Evolutionary conservation across 192 early-diverging fungal genomes (phyloP).

Genomic region (Funneliformis mosseae): DNA sequence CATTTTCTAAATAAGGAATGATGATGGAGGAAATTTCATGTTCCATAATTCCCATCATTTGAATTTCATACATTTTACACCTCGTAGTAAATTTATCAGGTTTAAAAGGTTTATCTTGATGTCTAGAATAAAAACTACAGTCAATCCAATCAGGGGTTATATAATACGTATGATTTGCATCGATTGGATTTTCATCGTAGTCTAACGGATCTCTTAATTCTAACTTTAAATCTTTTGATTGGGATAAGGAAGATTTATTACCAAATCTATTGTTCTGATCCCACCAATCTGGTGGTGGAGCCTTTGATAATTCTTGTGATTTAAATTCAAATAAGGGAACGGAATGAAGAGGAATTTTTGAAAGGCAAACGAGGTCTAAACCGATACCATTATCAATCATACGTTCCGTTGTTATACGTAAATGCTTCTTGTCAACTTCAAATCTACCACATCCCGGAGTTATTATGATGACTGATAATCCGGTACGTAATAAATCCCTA

Average conservation of each 20-base stretch:
- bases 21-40: constrained; percentile 57
- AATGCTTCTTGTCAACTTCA: constrained; percentile 79
- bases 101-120: constrained; percentile 48
- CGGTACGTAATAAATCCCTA: constrained; percentile 90
- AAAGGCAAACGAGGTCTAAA: constrained; percentile 90
- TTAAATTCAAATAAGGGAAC: constrained; percentile 86
- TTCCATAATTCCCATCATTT: constrained; percentile 79
- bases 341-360: constrained; percentile 81
- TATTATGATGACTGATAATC: constrained; percentile 84
- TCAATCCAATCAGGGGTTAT: constrained; percentile 92
- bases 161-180: constrained; percentile 52
- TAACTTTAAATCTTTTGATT: constrained; percentile 41
- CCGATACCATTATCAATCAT: constrained; percentile 92
- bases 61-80: constrained; percentile 85
- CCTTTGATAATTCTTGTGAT: constrained; percentile 51
- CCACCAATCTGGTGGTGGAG: constrained; percentile 36
- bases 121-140: constrained; percentile 79
- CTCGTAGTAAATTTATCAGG: constrained; percentile 63
- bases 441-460: constrained; percentile 91
- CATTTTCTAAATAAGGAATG: constrained; percentile 54
- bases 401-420: constrained; percentile 92
- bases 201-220: constrained; percentile 55
- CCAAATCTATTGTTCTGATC: constrained; percentile 23
- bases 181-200: constrained; percentile 47
- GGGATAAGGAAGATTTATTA: constrained; percentile 31